Percentiles rank a stretch among this genome's conserved stretches.
Conservation (phyloP, 1,139 yeast genomes). For the Protomyces gravidus region DNA sequence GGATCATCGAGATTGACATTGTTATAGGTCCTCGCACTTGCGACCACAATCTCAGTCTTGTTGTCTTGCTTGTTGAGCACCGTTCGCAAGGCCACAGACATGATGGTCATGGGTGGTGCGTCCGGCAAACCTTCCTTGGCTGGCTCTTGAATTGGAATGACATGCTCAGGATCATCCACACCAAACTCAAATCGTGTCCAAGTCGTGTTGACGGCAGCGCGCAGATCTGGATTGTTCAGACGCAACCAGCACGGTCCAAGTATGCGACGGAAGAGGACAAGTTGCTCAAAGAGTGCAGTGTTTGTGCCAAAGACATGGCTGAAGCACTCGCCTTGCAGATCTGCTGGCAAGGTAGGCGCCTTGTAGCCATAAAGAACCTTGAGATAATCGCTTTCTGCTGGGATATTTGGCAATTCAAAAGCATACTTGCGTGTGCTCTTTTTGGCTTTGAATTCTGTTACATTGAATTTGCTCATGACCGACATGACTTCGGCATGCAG, state of each 20-base stretch:
- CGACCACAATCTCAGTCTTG: slow-evolving; percentile 81
- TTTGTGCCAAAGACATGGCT: slow-evolving; percentile 75
- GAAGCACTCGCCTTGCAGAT: slow-evolving; percentile 71
- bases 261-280: slow-evolving; percentile 72
- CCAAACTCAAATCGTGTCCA: slow-evolving; percentile 77
- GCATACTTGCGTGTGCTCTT: slow-evolving; percentile 77
- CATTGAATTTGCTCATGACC: slow-evolving; percentile 58
- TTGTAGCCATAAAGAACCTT: slow-evolving; percentile 71
- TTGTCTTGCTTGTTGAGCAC: slow-evolving; percentile 64
- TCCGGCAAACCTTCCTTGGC: slow-evolving; percentile 45
- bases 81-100: slow-evolving; percentile 77
- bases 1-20: slow-evolving; percentile 42
- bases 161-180: slow-evolving; percentile 49
- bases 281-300: slow-evolving; percentile 72
- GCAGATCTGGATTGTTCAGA: slow-evolving; percentile 59
- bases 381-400: slow-evolving; percentile 73
- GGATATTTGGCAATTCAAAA: slow-evolving; percentile 76
- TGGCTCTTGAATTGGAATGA: slow-evolving; percentile 51
- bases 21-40: slow-evolving; percentile 60
- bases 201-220: slow-evolving; percentile 59
- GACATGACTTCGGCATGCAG: slow-evolving; percentile 73
- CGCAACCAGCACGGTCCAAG: slow-evolving; percentile 99
- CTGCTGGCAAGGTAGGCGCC: slow-evolving; percentile 60
- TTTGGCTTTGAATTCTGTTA: slow-evolving; percentile 62
- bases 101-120: slow-evolving; percentile 60